Evolutionary conservation across 1,284 basidiomycete species (phyloP).

Genomic region (Austropuccinia psidii): DNA sequence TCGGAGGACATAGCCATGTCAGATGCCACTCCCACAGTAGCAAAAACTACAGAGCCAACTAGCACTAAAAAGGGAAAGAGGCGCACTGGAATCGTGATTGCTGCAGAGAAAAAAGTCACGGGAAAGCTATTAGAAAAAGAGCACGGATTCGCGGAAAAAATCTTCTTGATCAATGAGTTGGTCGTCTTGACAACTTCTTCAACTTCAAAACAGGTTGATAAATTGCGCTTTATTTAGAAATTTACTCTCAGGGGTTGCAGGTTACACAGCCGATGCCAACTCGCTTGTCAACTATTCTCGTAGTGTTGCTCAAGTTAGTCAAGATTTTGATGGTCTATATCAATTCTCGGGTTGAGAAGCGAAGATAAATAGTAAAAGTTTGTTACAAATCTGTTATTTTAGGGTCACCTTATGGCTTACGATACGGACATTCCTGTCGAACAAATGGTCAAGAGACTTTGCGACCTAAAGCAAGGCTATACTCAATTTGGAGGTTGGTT

Average conservation of each 20-base stretch:
- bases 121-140: conserved; percentile 94
- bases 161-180: conserved; percentile 76
- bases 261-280: conserved; percentile 93
- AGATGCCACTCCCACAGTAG: conserved; percentile 39
- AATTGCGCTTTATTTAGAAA: conserved; percentile 57
- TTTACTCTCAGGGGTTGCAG: conserved; percentile 88
- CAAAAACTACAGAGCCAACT: conserved; percentile 41
- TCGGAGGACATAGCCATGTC: conserved; percentile 39
- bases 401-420: conserved; percentile 71
- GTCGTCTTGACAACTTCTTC: conserved; percentile 37
- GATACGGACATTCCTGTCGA: conserved; percentile 98
- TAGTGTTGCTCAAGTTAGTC: conserved; percentile 65
- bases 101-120: conserved; percentile 98
- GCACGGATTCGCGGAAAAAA: conserved; percentile 92
- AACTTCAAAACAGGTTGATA: not conserved
- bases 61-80: conserved; percentile 40
- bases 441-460: conserved; percentile 82
- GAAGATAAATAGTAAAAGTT: no score
- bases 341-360: no score
- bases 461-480: conserved; percentile 97
- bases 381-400: conserved; percentile 1
- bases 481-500: conserved; percentile 85
- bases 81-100: conserved; percentile 73
- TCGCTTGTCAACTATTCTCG: conserved; percentile 93
- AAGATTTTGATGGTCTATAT: not conserved